phyloP scores from a whole-genome alignment of 306 rosid genomes.

The Quercus robur region DNA sequence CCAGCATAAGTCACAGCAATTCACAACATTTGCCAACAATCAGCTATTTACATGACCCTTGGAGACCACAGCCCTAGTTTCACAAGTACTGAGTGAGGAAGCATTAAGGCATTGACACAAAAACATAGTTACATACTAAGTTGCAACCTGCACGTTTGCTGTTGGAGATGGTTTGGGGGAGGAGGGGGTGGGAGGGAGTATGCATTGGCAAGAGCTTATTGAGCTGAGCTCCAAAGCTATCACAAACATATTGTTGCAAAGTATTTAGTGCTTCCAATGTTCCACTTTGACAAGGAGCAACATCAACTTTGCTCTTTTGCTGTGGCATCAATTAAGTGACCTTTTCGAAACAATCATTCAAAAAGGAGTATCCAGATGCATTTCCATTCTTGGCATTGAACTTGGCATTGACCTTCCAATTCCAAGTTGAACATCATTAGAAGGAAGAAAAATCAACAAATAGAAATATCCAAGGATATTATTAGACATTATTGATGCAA shows the following conservation, averaged over 20 bases:
- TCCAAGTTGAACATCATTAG: not conserved
- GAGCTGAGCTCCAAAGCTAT: not conserved
- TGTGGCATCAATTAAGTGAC: slow-evolving; percentile 79
- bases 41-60: not conserved
- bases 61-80: not conserved
- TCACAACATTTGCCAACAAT: not conserved
- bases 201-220: not conserved
- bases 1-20: not conserved
- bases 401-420: not conserved
- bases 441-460: too few species aligned
- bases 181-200: not conserved
- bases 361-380: slow-evolving; percentile 90
- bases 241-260: slow-evolving; percentile 45
- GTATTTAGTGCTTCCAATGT: slow-evolving; percentile 42
- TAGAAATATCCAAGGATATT: too few species aligned
- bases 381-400: not conserved
- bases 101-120: not conserved
- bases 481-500: too few species aligned
- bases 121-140: not conserved
- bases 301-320: slow-evolving; percentile 48
- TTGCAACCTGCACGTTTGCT: not conserved
- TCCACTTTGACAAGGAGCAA: slow-evolving; percentile 44
- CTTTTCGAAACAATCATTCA: slow-evolving; percentile 70
- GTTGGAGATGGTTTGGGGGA: too few species aligned
- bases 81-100: not conserved